Evolutionary conservation across 2,329 filamentous ascomycete genomes (phyloP).

Genomic region (Paecilomyces niveus): DNA sequence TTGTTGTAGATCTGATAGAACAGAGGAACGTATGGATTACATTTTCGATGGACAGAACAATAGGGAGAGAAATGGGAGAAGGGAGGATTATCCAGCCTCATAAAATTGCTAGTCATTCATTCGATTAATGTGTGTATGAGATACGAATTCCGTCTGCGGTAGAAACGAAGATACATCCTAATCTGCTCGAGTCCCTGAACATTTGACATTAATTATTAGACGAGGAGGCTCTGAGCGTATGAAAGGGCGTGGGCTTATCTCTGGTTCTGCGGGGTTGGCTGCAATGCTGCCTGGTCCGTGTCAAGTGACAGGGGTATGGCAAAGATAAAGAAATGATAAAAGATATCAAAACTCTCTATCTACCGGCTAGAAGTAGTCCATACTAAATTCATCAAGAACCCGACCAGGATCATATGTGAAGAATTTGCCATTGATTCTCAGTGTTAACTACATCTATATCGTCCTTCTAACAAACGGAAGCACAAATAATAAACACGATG

Average conservation of each 20-base stretch:
- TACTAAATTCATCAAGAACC: neutral
- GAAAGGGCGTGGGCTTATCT: neutral
- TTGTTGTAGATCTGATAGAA: neutral
- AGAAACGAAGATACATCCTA: neutral
- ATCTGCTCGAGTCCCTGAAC: neutral
- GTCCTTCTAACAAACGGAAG: neutral
- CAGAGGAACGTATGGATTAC: neutral
- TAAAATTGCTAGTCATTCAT: neutral
- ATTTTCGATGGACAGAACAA: neutral
- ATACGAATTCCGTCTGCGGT: neutral
- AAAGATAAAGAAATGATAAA: neutral
- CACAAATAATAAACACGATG: neutral
- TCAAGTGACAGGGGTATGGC: neutral
- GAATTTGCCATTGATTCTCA: neutral
- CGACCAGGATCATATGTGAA: no score
- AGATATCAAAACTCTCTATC: neutral
- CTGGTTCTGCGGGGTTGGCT: neutral
- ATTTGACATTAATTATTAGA: neutral
- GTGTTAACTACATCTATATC: neutral
- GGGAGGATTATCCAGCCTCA: neutral
- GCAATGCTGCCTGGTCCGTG: neutral
- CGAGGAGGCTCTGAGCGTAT: neutral
- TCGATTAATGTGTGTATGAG: neutral
- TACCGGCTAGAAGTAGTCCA: neutral
- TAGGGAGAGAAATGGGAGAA: neutral